Percentiles rank a stretch among this genome's conserved stretches.
Conservation (phyloP, 768 basidiomycete species). For the Termitomyces eurrhizus region DNA sequence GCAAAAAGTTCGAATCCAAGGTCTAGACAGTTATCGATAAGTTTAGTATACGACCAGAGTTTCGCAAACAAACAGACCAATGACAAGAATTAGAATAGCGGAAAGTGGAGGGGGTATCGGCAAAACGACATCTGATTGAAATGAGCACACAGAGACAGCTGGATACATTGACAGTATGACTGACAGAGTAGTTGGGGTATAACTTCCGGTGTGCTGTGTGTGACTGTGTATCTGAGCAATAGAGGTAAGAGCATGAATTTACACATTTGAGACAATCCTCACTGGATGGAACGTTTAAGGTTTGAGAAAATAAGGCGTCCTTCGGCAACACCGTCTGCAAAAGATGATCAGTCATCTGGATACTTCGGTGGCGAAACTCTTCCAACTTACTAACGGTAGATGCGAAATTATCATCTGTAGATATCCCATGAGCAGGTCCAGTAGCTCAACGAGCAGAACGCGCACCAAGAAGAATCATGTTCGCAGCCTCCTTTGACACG, state of each 20-base stretch:
- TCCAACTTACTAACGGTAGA: constrained; percentile 59
- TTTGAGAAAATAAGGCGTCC: constrained; percentile 70
- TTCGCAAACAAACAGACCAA: constrained; percentile 38
- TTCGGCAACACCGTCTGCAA: constrained; percentile 60
- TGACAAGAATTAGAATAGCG: constrained; percentile 68
- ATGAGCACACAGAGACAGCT: constrained; percentile 1
- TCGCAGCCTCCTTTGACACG: constrained; percentile 70
- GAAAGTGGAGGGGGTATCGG: constrained; percentile 64
- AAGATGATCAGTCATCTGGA: neutral
- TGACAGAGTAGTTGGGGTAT: constrained; percentile 64
- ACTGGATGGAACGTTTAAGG: constrained; percentile 69
- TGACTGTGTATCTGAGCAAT: constrained; percentile 49
- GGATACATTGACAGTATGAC: constrained; percentile 16
- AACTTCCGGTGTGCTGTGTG: constrained; percentile 68
- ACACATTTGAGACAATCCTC: constrained; percentile 14
- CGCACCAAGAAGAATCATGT: constrained; percentile 66
- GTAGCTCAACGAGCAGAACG: neutral
- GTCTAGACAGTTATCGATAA: constrained; percentile 32
- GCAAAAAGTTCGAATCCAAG: constrained; percentile 68
- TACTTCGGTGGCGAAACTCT: neutral
- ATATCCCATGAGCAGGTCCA: neutral
- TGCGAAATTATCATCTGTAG: constrained; percentile 64
- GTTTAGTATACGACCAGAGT: neutral
- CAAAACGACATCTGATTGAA: constrained; percentile 53
- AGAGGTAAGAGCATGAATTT: neutral